phyloP scores from a whole-genome alignment of 352 stramenopile species.

The Globisporangium irregulare region DNA sequence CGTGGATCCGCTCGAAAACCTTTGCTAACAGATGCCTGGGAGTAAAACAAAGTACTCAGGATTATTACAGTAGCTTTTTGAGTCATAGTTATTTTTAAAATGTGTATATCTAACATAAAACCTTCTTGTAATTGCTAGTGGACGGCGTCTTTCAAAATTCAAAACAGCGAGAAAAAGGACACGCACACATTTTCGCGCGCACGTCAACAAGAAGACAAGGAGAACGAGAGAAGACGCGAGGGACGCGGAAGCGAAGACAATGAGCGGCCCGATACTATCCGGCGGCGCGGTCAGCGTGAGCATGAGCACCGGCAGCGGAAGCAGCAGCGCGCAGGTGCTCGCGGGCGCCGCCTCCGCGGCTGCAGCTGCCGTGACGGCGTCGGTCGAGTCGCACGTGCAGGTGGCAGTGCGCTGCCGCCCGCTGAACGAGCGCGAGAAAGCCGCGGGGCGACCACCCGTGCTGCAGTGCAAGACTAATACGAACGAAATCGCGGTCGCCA shows the following conservation, averaged over 20 bases:
- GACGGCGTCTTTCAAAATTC: conserved; percentile 2
- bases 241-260: background rate
- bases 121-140: background rate
- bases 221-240: background rate
- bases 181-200: conserved; percentile 7
- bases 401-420: conserved; percentile 90
- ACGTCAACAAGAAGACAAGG: background rate
- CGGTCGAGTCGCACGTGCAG: conserved; percentile 57
- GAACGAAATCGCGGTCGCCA: conserved; percentile 82
- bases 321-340: background rate
- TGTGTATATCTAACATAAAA: no score
- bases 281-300: conserved; percentile 7
- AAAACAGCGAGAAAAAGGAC: conserved; percentile 6
- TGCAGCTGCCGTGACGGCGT: background rate
- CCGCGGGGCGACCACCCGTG: conserved; percentile 60
- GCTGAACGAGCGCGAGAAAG: conserved; percentile 88
- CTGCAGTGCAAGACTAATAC: conserved; percentile 86
- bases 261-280: conserved; percentile 5
- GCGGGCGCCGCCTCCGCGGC: background rate
- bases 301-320: conserved; percentile 1
- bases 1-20: background rate
- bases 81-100: no score
- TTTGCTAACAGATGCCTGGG: no score
- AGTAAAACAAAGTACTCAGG: no score
- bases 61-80: no score